Base-by-base conservation (phyloP, 2,329 filamentous ascomycete species). In the Fusarium mundagurra region DNA sequence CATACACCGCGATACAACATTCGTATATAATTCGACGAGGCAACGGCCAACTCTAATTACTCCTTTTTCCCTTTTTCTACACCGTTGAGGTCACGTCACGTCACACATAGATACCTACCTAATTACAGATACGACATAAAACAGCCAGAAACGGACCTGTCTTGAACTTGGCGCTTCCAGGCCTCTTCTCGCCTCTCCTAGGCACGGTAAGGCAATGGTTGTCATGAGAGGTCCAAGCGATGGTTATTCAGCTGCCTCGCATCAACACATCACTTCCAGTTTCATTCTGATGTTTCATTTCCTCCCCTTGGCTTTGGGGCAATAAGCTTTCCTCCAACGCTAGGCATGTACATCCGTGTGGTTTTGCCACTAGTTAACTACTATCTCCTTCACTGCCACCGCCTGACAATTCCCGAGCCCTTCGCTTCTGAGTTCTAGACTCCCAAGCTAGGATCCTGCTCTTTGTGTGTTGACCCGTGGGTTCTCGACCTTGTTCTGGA, bases 261-360 rank as follows among this genome's bases (percentile, higher is more conserved):
- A 39, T 64, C 41, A 36, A 48, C 55, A 61, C 33, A 44, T 60
- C 47, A 55, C 33, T 39, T 33, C 60, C 38, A 24, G 16, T 36
- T 50, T 29, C 34, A 34, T 24, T 44, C 24, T 55, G 16, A n/a
- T 55, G 8, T 31, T 16, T 66, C 50, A 34, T 55, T 45, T 53
- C 47, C 64, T 53, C 50, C 65, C 64, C 58, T 74, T 47, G 45
- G 38, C 54, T 62, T 45, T 24, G 41, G 39, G 61, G 61, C 64
- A 43, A 69, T 48, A 75, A 77, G 60, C 71, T 77, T 75, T 77
- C 62, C 62, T 67, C 64, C 55, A 27, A 58, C 54, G 57, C 67
- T 58, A 71, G 62, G 59, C 62, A 58, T 54, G 67, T 71, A 72
- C n/a, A 45, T 72, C 39, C 27, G 20, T 47, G 73, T 72, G 64